These are phyloP conservation scores for Kwoniella botswanensis DNA, from an alignment of 768 basidiomycete species.

Conservation along the genomic window DNA sequence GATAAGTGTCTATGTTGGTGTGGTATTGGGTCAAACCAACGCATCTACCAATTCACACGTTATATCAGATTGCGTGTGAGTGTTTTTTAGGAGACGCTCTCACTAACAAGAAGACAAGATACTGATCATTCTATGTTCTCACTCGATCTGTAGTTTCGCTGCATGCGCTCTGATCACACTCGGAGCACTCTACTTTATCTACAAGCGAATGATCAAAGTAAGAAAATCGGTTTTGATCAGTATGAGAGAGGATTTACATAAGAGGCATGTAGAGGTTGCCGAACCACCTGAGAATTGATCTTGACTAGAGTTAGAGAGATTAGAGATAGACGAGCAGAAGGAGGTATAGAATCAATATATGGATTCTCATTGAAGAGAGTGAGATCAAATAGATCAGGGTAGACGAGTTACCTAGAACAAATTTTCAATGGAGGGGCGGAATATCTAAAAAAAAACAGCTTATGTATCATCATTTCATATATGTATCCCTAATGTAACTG, in stretches of 20 bases:
- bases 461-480: too few species aligned
- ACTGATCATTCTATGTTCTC: too few species aligned
- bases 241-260: slow-evolving; percentile 43
- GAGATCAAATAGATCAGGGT: not conserved
- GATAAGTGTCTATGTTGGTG: slow-evolving; percentile 35
- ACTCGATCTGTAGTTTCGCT: slow-evolving; percentile 58
- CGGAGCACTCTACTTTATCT: slow-evolving; percentile 67
- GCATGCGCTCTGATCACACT: slow-evolving; percentile 74
- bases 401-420: not conserved
- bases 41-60: slow-evolving; percentile 64
- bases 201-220: slow-evolving; percentile 66
- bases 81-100: not conserved
- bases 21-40: slow-evolving; percentile 53
- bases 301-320: not conserved
- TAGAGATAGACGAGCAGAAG: not conserved
- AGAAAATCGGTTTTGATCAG: slow-evolving; percentile 51
- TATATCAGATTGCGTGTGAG: slow-evolving; percentile 69
- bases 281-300: slow-evolving; percentile 14
- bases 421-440: not conserved
- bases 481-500: too few species aligned
- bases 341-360: too few species aligned
- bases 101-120: too few species aligned
- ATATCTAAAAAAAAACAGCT: too few species aligned
- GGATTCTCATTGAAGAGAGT: too few species aligned
- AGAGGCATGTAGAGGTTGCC: slow-evolving; percentile 16